Evolutionary conservation across 768 basidiomycete species (phyloP).

Genomic region (Austroboletus eburneus): DNA sequence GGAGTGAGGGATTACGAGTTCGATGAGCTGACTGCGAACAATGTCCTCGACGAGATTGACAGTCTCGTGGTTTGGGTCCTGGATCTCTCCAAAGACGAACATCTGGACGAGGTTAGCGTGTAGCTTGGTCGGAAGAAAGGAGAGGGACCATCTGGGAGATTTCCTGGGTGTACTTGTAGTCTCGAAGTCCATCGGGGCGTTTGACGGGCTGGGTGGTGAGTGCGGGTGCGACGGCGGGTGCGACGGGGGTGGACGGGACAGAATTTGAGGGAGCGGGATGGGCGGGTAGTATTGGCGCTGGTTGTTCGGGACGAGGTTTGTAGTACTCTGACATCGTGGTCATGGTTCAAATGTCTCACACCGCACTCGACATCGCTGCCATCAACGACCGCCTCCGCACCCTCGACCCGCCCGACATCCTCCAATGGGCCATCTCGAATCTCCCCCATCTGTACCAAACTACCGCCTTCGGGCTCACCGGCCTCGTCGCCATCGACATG

Average conservation of each 20-base stretch:
- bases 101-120: slow-evolving; percentile 46
- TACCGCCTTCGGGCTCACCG: slow-evolving; percentile 95
- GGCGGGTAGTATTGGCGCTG: slow-evolving; percentile 10
- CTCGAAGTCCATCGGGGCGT: slow-evolving; percentile 35
- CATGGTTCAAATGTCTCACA: no score
- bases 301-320: slow-evolving; percentile 25
- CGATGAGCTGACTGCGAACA: slow-evolving; percentile 84
- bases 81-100: slow-evolving; percentile 96
- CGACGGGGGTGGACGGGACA: slow-evolving; percentile 21
- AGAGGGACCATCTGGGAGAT: slow-evolving; percentile 85
- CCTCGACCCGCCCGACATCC: slow-evolving; percentile 78
- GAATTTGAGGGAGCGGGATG: slow-evolving; percentile 12
- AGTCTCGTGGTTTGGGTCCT: slow-evolving; percentile 82
- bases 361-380: slow-evolving; percentile 46
- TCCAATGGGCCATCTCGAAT: slow-evolving; percentile 78
- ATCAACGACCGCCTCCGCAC: slow-evolving; percentile 73
- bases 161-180: slow-evolving; percentile 89
- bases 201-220: slow-evolving; percentile 9
- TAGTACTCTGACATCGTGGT: slow-evolving; percentile 27
- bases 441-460: slow-evolving; percentile 86
- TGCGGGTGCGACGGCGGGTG: slow-evolving; percentile 8
- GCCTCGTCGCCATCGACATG: slow-evolving; percentile 93
- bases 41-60: slow-evolving; percentile 96
- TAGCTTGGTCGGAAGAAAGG: no score
- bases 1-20: slow-evolving; percentile 53